Conservation (phyloP, 495 filamentous ascomycete genomes). For the Terfezia claveryi region DNA sequence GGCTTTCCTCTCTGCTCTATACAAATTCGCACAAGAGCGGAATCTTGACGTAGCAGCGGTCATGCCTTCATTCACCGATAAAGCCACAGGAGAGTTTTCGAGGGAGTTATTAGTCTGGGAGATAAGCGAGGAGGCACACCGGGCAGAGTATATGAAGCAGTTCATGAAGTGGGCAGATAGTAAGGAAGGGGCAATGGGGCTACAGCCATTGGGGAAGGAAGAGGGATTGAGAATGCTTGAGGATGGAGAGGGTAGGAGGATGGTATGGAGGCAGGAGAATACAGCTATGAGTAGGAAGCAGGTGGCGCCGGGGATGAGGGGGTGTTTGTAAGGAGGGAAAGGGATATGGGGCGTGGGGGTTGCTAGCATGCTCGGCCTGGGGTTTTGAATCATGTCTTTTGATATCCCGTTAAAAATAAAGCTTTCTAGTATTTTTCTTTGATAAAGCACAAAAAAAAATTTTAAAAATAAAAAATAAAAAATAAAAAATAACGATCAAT, state of each 20-base stretch:
- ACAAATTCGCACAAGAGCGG: slow-evolving; percentile 33
- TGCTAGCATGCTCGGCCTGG: not conserved
- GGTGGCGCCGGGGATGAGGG: slow-evolving; percentile 64
- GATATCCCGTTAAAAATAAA: too few species aligned
- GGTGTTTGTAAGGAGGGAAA: not conserved
- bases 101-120: slow-evolving; percentile 58
- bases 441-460: too few species aligned
- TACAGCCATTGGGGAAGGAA: slow-evolving; percentile 8
- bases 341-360: not conserved
- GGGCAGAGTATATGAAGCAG: slow-evolving; percentile 22
- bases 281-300: slow-evolving; percentile 60
- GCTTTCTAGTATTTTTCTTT: too few species aligned
- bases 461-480: too few species aligned
- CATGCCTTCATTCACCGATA: slow-evolving; percentile 45
- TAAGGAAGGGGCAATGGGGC: slow-evolving; percentile 22
- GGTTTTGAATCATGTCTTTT: too few species aligned
- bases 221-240: slow-evolving; percentile 13
- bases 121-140: slow-evolving; percentile 22
- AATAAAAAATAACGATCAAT: too few species aligned
- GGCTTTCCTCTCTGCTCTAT: slow-evolving; percentile 28
- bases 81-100: slow-evolving; percentile 31
- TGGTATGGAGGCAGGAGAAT: slow-evolving; percentile 47
- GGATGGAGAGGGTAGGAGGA: slow-evolving; percentile 22
- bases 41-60: slow-evolving; percentile 43
- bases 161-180: slow-evolving; percentile 27